Base-by-base conservation (phyloP, 306 rosid genomes). In the Boehmeria nivea region DNA sequence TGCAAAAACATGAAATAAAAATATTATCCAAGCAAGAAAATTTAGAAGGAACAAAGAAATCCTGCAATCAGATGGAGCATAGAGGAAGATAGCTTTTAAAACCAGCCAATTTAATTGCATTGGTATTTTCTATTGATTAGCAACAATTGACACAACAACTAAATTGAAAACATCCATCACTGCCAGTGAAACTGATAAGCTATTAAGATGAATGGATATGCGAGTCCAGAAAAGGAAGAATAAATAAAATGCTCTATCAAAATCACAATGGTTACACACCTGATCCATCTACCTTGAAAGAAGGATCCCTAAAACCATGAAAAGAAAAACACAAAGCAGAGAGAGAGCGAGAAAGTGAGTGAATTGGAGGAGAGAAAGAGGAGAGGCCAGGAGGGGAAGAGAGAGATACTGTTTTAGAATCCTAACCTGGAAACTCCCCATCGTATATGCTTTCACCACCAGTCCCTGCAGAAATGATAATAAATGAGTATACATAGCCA, bases 381-480 rank as follows among this genome's bases (percentile, higher is more conserved):
- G 17, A 8, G 36, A 28, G 49, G 61, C 6, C 15, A 33, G 36
- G 31, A 60, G 28, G 27, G 33, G n/a, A n/a, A 23, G 17, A 36
- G 3, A 15, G 50, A 48, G 12, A 21, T 12, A 56, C 11, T 43
- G 17, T 8, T 54, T n/a, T 3, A 16, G 26, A 25, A 36, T 36
- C 61, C 73, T 78, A 56, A 91, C 99, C 99, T 69, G 96, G 99
- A 68, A 91, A 87, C 64, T 83, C 74, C 1, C 60, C 77, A 12
- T 90, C 94, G 20, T 91, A 91, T 64, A 91, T 87, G 78, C 99
- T 87, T 78, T 91, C 99, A 55, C 99, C 99, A 64, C 81, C 83
- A 46, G 96, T 80, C 58, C 99, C 98, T 91, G 80, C 67, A 65
- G 61, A 65, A 60, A 36, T 11, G 46, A 28, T 64, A 37, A 34